Conservation (phyloP, 1,139 yeast genomes). For the Geotrichum reessii region DNA sequence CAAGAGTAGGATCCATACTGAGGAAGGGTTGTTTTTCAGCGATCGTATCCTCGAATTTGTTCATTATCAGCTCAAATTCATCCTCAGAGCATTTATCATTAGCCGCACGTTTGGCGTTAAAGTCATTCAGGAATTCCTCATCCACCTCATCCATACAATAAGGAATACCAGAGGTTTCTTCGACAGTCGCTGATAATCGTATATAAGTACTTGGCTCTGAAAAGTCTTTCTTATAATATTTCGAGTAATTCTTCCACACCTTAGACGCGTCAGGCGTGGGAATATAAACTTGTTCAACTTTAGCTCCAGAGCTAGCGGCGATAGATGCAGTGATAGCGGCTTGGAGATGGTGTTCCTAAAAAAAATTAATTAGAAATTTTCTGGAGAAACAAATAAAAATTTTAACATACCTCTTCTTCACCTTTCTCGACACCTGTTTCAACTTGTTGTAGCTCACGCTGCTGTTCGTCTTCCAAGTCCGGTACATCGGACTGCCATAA, state of each 20-base stretch:
- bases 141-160: constrained; percentile 91
- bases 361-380: not conserved
- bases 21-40: constrained; percentile 83
- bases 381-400: not conserved
- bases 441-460: constrained; percentile 79
- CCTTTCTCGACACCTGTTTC: constrained; percentile 98
- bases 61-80: constrained; percentile 78
- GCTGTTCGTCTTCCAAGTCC: constrained; percentile 64
- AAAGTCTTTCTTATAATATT: constrained; percentile 65
- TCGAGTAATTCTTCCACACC: constrained; percentile 69
- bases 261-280: constrained; percentile 96
- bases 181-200: constrained; percentile 89
- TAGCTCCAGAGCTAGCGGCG: constrained; percentile 51
- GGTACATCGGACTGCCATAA: constrained; percentile 76
- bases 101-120: constrained; percentile 36
- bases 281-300: constrained; percentile 65
- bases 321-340: constrained; percentile 73
- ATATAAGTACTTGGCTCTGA: constrained; percentile 73
- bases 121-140: constrained; percentile 53
- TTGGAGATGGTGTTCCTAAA: constrained; percentile 78
- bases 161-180: constrained; percentile 80
- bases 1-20: constrained; percentile 74
- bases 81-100: constrained; percentile 53
- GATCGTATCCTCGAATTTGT: constrained; percentile 67
- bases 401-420: constrained; percentile 59